phyloP scores from a whole-genome alignment of 225 moss, liverwort and hornwort genomes.

The Polytrichum formosum region DNA sequence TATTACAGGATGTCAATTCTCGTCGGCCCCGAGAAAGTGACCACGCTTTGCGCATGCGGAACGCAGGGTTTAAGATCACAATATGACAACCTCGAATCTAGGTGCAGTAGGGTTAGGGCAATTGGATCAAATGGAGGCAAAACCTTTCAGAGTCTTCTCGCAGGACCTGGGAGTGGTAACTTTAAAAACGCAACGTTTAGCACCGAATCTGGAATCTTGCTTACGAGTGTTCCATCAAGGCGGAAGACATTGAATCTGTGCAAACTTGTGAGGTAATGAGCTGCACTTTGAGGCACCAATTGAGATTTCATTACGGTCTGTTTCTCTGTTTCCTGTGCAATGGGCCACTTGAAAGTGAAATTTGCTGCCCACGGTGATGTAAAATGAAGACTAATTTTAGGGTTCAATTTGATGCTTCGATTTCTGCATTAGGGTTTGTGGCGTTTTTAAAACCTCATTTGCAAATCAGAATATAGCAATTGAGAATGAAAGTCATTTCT shows the following conservation, averaged over 20 bases:
- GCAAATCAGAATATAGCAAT: too few relatives aligned
- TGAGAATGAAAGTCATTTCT: too few relatives aligned
- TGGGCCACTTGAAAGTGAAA: too few relatives aligned
- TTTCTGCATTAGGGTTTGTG: too few relatives aligned
- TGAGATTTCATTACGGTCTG: background rate
- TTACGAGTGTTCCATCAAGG: background rate
- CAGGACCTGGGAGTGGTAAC: constrained; percentile 31
- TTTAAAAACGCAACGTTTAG: constrained; percentile 9
- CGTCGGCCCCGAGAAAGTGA: constrained; percentile 37
- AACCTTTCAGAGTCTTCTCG: constrained; percentile 14
- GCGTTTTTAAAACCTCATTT: too few relatives aligned
- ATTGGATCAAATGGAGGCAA: constrained; percentile 15
- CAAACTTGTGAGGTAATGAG: constrained; percentile 27
- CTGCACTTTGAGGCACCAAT: background rate
- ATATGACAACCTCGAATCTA: constrained; percentile 2
- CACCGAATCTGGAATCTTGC: constrained; percentile 18
- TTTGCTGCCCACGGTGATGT: too few relatives aligned
- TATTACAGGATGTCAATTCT: constrained; percentile 35
- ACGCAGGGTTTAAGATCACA: constrained; percentile 19
- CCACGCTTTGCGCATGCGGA: constrained; percentile 17
- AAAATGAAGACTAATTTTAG: too few relatives aligned
- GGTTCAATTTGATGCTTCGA: too few relatives aligned
- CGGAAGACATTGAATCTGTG: constrained; percentile 7
- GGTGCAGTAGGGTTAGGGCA: constrained; percentile 28
- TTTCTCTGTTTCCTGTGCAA: background rate